These are phyloP conservation scores for Xylona heveae DNA, from an alignment of 495 filamentous ascomycete species.

Conservation along the genomic window DNA sequence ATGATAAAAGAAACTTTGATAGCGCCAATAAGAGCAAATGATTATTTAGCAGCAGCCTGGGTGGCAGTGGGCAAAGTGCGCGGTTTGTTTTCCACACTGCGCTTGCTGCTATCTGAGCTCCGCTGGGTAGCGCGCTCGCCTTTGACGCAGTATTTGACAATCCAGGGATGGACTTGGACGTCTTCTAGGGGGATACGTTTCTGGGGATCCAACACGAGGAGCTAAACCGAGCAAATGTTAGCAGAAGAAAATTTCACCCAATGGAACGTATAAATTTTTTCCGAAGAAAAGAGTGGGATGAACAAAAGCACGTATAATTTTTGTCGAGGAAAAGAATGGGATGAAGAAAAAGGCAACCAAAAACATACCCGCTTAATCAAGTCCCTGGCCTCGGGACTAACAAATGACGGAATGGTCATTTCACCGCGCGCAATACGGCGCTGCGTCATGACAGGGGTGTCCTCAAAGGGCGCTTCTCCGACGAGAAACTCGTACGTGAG, in stretches of 20 bases:
- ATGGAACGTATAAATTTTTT: too few relatives aligned
- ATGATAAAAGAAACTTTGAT: too few relatives aligned
- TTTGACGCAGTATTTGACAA: conserved; percentile 84
- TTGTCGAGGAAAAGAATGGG: too few relatives aligned
- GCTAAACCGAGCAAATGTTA: too few relatives aligned
- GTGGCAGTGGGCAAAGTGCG: too few relatives aligned
- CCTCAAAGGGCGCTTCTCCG: conserved; percentile 91
- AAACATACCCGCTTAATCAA: conserved; percentile 65
- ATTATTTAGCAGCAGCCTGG: too few relatives aligned
- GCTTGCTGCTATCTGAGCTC: conserved; percentile 16
- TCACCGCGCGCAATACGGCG: conserved; percentile 72
- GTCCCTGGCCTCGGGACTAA: conserved; percentile 79
- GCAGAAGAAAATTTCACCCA: too few relatives aligned
- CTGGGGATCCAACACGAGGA: conserved; percentile 84
- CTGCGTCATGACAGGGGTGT: conserved; percentile 87
- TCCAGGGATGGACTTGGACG: conserved; percentile 85
- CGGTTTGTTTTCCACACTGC: too few relatives aligned
- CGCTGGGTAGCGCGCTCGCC: conserved; percentile 39
- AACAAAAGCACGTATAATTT: too few relatives aligned
- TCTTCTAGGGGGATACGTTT: conserved; percentile 82
- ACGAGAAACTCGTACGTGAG: conserved; percentile 93
- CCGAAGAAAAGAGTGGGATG: too few relatives aligned
- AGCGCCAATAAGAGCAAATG: too few relatives aligned
- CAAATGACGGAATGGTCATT: conserved; percentile 78
- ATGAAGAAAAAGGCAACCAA: too few relatives aligned